Base-by-base conservation (phyloP, 2,329 filamentous ascomycete species). In the Coniosporium tulheliwenetii region DNA sequence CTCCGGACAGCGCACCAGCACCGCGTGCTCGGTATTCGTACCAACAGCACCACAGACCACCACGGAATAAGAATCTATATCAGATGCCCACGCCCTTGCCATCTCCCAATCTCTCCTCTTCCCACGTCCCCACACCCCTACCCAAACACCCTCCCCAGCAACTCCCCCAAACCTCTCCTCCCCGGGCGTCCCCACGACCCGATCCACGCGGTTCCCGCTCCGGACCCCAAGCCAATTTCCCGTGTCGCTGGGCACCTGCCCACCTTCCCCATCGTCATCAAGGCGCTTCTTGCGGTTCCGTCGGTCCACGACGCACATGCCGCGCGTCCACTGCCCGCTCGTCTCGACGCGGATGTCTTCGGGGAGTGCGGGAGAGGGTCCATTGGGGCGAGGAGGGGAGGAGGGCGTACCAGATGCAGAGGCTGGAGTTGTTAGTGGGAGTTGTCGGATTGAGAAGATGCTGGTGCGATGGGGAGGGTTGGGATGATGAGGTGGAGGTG, bases 331-430 rank as follows among this genome's bases (percentile, higher is more conserved):
- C 65, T 96, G 91, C 1, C 89, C 91, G 2, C 74, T 66, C 0
- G 86, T 93, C 63, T 98, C 91, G 34, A 98, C 69, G 14, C 91
- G 73, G 42, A 98, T 80, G 57, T 98, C 91, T 59, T 93, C 81
- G 0, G 68, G 75, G 43, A 58, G 5, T 5, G 29, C 10, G 10
- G 19, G 26, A 1, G 16, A 30, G 37, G 5, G n/a, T 13, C 37
- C 37, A 39, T 4, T 37, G 10, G 3, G 36, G 13, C 3, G 14
- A 43, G 36, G n/a, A 32, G 26, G 10, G 5, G 26, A 12, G 12
- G 37, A 39, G 37, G 10, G 15, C n/a, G 26, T 29, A 32, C 19
- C 19, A 26, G 19, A 26, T 26, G 19, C 19, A 29, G 37, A n/a
- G 13, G 26, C 10, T 14, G 16, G 37, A 5, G 26, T 15, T 15